Conservation (phyloP, 169 alveolate genomes). For the Eimeria falciformis region DNA sequence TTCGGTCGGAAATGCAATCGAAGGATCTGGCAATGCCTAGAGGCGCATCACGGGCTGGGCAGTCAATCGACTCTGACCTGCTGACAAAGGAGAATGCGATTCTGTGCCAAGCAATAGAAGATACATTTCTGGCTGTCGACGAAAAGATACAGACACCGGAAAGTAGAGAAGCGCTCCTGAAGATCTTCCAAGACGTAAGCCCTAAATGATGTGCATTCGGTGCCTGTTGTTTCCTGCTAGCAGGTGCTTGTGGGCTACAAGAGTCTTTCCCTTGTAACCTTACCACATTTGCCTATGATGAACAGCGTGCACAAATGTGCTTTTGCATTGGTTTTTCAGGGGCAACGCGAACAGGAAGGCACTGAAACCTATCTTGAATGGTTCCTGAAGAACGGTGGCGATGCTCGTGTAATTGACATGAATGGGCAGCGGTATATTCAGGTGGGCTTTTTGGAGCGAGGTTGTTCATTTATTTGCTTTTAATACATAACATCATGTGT, state of each 20-base stretch:
- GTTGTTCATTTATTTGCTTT: too few species aligned
- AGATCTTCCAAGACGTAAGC: slow-evolving; percentile 74
- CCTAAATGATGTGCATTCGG: neutral
- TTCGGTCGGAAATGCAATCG: slow-evolving; percentile 20
- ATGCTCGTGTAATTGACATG: slow-evolving; percentile 54
- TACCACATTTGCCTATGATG: too few species aligned
- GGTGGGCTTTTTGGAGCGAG: too few species aligned
- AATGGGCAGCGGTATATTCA: slow-evolving; percentile 56
- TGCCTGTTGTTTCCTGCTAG: neutral
- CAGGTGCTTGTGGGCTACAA: neutral
- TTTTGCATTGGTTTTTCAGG: too few species aligned
- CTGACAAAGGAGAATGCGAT: slow-evolving; percentile 13
- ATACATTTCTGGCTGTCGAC: slow-evolving; percentile 84
- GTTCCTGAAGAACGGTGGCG: slow-evolving; percentile 64
- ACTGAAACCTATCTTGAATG: slow-evolving; percentile 52
- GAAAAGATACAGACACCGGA: slow-evolving; percentile 85
- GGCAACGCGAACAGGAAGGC: slow-evolving; percentile 36
- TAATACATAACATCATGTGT: too few species aligned
- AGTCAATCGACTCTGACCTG: neutral
- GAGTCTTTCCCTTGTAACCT: neutral
- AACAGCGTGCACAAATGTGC: too few species aligned
- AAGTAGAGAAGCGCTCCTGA: slow-evolving; percentile 82
- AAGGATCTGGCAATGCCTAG: neutral
- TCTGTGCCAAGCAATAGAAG: slow-evolving; percentile 66
- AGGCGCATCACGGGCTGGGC: neutral